Percentiles rank a stretch among this genome's conserved stretches.
Conservation (phyloP, 495 filamentous ascomycete species). For the Penicillium daleae region DNA sequence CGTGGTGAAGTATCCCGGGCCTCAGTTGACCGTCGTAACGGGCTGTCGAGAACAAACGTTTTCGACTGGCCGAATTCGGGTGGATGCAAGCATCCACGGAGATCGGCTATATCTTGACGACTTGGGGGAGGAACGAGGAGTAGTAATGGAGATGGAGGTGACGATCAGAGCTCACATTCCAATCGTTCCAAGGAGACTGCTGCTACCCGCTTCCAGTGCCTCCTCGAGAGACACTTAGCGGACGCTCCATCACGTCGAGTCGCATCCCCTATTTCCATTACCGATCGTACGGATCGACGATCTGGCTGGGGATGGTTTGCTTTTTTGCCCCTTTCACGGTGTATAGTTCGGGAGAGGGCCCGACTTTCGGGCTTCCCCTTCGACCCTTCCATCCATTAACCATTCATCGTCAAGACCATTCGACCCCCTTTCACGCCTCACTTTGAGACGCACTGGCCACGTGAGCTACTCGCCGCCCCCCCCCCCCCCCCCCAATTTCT, state of each 20-base stretch:
- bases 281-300: conserved; percentile 11
- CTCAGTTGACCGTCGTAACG: not conserved
- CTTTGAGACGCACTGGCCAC: conserved; percentile 32
- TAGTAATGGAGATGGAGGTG: not conserved
- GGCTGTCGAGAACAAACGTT: conserved; percentile 17
- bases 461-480: conserved; percentile 21
- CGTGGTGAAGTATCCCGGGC: not conserved
- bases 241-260: conserved; percentile 9
- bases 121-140: not conserved
- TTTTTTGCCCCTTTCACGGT: conserved; percentile 7
- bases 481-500: conserved; percentile 18
- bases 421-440: conserved; percentile 23
- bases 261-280: conserved; percentile 7
- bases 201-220: conserved; percentile 27
- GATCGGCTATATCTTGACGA: not conserved
- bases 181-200: conserved; percentile 16
- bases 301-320: not conserved
- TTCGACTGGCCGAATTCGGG: conserved; percentile 34
- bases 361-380: conserved; percentile 2
- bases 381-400: conserved; percentile 6
- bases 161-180: conserved; percentile 25
- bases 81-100: conserved; percentile 30
- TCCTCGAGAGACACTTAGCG: not conserved
- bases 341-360: conserved; percentile 4
- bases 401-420: not conserved